Evolutionary conservation across 2,329 filamentous ascomycete genomes (phyloP), one percentile per base, ranked within the genome.

Genomic region (Elsinoe necatrix): DNA sequence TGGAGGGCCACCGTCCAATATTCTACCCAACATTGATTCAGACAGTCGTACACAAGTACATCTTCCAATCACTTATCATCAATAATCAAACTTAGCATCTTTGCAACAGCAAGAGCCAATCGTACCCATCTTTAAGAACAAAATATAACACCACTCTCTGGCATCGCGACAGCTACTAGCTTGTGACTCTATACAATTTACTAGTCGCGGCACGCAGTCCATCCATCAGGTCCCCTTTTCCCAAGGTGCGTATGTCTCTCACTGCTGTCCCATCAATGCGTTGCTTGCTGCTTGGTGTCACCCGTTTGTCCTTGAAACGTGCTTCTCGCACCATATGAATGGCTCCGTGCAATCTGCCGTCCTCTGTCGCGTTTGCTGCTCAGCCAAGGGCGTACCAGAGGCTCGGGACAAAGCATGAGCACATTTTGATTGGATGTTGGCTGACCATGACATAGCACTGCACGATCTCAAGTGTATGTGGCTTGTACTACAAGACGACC

Each of bases 31-130:
- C 27, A 11, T 31, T 50, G 20, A 18, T 37, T n/a, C 3, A 25
- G 29, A 34, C 45, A 50, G 23, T 50, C 45, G 45, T 50, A 50
- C 45, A 50, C 12, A 50, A 50, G 45, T 50, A 50, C 45, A 18
- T 50, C 41, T 25, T 23, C 18, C 41, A 11, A 43, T 21, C 16
- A 21, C 39, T 43, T 20, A 34, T 31, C n/a, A 50, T 34, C 27
- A 50, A 3, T 8, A 50, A 50, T 18, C 25, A 34, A 50, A 11
- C 14, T 21, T 11, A 29, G 21, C 20, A 20, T 45, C 41, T 21
- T 25, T 45, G 20, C 21, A 45, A 18, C 16, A 45, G 41, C 11
- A 45, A 18, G 21, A 23, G 11, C 25, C 18, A 21, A 45, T 23
- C 41, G 41, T n/a, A 23, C 12, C 41, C 20, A 45, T 45, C 11